phyloP scores from a whole-genome alignment of 768 basidiomycete species.

The Rhodosporidiobolus odoratus region DNA sequence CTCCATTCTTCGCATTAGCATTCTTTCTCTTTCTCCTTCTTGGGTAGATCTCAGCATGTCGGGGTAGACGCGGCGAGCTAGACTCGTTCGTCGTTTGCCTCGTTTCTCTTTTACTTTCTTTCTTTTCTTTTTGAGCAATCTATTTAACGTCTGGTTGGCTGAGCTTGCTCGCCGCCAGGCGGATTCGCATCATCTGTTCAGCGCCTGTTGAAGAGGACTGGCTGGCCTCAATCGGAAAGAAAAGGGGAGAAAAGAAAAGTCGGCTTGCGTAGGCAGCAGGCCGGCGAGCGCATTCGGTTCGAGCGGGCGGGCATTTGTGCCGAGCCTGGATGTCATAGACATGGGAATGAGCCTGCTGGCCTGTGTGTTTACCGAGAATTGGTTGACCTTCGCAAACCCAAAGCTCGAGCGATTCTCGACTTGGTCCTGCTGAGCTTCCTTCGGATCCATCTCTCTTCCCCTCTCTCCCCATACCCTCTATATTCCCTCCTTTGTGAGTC shows the following conservation, averaged over 20 bases:
- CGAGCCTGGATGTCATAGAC: too few relatives aligned
- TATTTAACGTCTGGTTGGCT: not conserved
- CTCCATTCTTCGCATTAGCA: not conserved
- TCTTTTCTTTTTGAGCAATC: not conserved
- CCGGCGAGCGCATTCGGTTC: too few relatives aligned
- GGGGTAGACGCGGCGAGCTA: not conserved
- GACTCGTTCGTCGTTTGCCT: not conserved
- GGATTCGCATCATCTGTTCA: not conserved
- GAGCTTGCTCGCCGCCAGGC: slow-evolving; percentile 12
- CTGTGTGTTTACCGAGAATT: too few relatives aligned
- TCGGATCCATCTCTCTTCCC: too few relatives aligned
- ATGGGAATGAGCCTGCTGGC: too few relatives aligned
- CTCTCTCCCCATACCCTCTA: too few relatives aligned
- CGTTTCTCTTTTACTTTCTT: not conserved
- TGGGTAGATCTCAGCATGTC: not conserved
- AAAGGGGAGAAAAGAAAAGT: not conserved
- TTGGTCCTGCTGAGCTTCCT: too few relatives aligned
- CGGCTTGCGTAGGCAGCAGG: not conserved
- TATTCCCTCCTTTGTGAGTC: too few relatives aligned
- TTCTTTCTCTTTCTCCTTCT: not conserved
- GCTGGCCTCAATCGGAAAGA: not conserved
- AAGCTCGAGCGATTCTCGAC: too few relatives aligned
- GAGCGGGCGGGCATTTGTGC: too few relatives aligned
- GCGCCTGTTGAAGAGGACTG: not conserved
- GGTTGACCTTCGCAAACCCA: too few relatives aligned